A percentile compares a stretch with the other conserved stretches of the same genome.
Conservation (phyloP, 345 rosid genomes). For the Capsella bursapastoris region DNA sequence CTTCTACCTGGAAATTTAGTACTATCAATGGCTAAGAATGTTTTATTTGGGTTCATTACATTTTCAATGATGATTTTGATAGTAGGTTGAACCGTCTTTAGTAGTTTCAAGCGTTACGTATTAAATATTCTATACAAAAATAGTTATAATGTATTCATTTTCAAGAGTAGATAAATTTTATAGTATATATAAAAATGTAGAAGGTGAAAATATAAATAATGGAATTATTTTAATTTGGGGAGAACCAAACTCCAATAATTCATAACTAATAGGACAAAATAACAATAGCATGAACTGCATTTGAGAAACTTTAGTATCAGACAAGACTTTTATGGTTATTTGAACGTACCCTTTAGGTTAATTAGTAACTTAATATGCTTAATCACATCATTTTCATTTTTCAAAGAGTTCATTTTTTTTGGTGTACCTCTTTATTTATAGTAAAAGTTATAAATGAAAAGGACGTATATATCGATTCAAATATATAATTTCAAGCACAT, state of each 20-base stretch:
- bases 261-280: conserved; percentile 42
- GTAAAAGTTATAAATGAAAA: conserved; percentile 23
- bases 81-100: conserved; percentile 27
- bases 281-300: conserved; percentile 35
- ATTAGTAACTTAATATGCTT: conserved; percentile 23
- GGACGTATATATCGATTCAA: not conserved
- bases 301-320: not conserved
- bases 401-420: conserved; percentile 12
- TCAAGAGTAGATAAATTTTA: conserved; percentile 13
- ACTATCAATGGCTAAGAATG: not conserved
- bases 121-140: conserved; percentile 12
- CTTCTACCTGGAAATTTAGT: not conserved
- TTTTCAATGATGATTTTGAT: conserved; percentile 13
- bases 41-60: not conserved
- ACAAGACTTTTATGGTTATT: conserved; percentile 22
- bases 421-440: conserved; percentile 9
- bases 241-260: conserved; percentile 39
- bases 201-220: conserved; percentile 6
- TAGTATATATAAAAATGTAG: conserved; percentile 22
- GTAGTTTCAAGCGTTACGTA: conserved; percentile 23
- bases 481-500: not conserved
- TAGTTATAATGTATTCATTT: not conserved
- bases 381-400: conserved; percentile 33
- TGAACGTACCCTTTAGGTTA: conserved; percentile 21
- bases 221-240: not conserved